Evolutionary conservation across 305 asterid species (phyloP).

Genomic region (Andrographis paniculata): DNA sequence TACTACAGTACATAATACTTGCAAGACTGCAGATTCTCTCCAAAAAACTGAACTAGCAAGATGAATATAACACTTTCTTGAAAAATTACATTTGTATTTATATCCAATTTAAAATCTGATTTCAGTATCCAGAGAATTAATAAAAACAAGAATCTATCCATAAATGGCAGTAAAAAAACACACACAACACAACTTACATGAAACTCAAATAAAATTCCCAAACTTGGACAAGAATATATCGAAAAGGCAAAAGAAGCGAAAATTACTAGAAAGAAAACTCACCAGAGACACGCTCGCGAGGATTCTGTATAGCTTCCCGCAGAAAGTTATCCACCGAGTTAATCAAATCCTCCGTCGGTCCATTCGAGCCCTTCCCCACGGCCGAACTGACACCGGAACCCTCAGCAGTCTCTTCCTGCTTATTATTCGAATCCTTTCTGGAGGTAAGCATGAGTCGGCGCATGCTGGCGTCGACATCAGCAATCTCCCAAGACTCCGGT

Average conservation of each 20-base stretch:
- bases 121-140: too few relatives aligned
- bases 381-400: slow-evolving; percentile 18
- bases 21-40: not conserved
- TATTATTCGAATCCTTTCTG: slow-evolving; percentile 31
- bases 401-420: slow-evolving; percentile 47
- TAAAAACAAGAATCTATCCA: too few relatives aligned
- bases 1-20: too few relatives aligned
- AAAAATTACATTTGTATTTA: too few relatives aligned
- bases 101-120: too few relatives aligned
- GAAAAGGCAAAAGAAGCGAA: not conserved
- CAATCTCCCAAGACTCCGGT: slow-evolving; percentile 94
- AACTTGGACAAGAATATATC: too few relatives aligned
- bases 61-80: too few relatives aligned
- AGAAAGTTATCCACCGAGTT: slow-evolving; percentile 89
- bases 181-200: not conserved
- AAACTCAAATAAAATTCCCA: too few relatives aligned
- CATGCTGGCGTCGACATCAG: slow-evolving; percentile 77
- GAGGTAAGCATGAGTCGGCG: slow-evolving; percentile 62
- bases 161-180: too few relatives aligned
- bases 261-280: slow-evolving; percentile 8
- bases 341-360: slow-evolving; percentile 46
- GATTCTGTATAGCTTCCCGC: slow-evolving; percentile 93
- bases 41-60: too few relatives aligned
- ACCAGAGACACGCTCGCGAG: slow-evolving; percentile 98
- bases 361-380: slow-evolving; percentile 16